Base-by-base conservation (phyloP, 805 yeast species). In the Blastobotrys peoriensis region DNA sequence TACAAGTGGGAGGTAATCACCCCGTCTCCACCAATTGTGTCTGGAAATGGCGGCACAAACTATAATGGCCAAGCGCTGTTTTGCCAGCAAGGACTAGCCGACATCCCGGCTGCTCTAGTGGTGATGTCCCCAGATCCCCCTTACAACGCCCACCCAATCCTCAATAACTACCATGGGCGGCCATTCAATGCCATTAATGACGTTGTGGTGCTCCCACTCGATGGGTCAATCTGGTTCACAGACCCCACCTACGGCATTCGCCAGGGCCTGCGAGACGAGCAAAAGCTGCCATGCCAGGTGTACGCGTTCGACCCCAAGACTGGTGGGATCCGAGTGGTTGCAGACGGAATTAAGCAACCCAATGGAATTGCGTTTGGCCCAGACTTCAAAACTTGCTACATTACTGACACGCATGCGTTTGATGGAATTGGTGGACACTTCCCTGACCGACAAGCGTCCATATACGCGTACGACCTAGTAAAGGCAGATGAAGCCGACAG, bases 281-380 rank as follows among this genome's bases (percentile, higher is more conserved):
- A 25, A 8, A 30, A 23, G n/a, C 50, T 58, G 36, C 62, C 62
- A 5, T 48, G 48, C 37, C 61, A 57, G 40, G 60, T 80, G 36
- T 69, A 74, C 55, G 65, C 70, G 35, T 64, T 70, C 41, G 62
- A 67, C 37, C 55, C 68, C n/a, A 49, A 56, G n/a, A 60, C 62
- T 6, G 58, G 60, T 5, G 53, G 57, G 2, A 41, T 63, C 1
- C 38, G 48, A 2, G 60, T 60, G 6, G 61, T 74, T 2, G 64
- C 72, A 43, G 70, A 70, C 27, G 63, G 66, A 16, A 62, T 76
- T 42, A 59, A 60, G 13, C 79, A 82, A 44, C 79, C 96, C 8
- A 88, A 88, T 60, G 95, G 95, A 6, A 64, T 81, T 41, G 76
- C 74, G 38, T 81, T 82, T 78, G 53, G 61, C 5, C 58, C 55